Evolutionary conservation across 805 yeast species (phyloP).

Genomic region (Isabelozyma heimii): DNA sequence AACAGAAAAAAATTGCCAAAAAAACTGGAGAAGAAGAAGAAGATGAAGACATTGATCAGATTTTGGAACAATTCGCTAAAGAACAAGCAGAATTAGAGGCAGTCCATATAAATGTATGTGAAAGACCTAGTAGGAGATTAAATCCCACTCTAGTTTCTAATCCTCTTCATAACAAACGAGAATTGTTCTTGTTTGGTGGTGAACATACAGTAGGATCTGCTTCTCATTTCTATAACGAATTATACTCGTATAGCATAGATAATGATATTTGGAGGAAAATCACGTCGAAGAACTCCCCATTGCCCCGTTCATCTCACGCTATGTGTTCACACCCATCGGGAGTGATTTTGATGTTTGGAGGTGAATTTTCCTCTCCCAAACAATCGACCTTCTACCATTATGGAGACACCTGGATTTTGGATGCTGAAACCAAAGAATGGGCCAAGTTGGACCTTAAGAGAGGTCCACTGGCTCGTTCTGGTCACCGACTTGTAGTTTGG

Average conservation of each 20-base stretch:
- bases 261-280: slow-evolving; percentile 78
- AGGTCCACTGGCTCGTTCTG: slow-evolving; percentile 81
- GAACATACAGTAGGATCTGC: slow-evolving; percentile 55
- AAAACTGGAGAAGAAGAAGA: slow-evolving; percentile 80
- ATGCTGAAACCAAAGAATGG: slow-evolving; percentile 85
- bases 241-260: slow-evolving; percentile 69
- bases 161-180: slow-evolving; percentile 73
- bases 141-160: slow-evolving; percentile 74
- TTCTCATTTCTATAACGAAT: slow-evolving; percentile 78
- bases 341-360: slow-evolving; percentile 82
- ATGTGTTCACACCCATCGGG: slow-evolving; percentile 94
- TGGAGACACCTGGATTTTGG: slow-evolving; percentile 94
- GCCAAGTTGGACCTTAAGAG: slow-evolving; percentile 72
- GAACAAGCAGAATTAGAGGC: slow-evolving; percentile 81
- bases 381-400: slow-evolving; percentile 94
- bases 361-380: slow-evolving; percentile 95
- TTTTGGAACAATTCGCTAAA: slow-evolving; percentile 70
- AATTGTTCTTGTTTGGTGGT: slow-evolving; percentile 87
- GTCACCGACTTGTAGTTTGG: slow-evolving; percentile 90
- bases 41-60: slow-evolving; percentile 85
- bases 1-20: slow-evolving; percentile 70
- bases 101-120: slow-evolving; percentile 55
- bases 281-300: slow-evolving; percentile 81
- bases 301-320: slow-evolving; percentile 91
- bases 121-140: slow-evolving; percentile 65